Evolutionary conservation across 306 rosid genomes (phyloP), one percentile per base, ranked within the genome.

Genomic region (Erythrophleum fordii): DNA sequence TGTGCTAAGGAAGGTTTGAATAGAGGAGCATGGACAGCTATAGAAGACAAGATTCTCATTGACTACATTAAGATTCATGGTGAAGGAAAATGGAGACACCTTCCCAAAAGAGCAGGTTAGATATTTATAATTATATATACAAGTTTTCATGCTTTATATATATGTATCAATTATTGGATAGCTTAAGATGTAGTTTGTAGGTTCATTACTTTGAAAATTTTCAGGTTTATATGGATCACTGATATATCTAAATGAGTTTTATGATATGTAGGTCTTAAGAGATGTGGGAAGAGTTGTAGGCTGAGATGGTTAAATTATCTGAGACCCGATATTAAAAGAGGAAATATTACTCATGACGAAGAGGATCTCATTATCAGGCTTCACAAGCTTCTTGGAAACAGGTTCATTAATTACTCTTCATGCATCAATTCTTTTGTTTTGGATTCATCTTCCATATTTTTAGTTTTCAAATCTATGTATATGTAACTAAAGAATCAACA

Each of bases 21-120:
- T 34, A 88, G 77, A 80, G 91, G 91, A 81, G 89, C 91, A 37
- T 88, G 91, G 91, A 85, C 89, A 6, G 82, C 89, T 26, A 56
- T 28, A 18, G 91, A 88, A 78, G 91, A 88, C 84, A 72, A 85
- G 68, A 70, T 78, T 18, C 89, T 88, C 51, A 56, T 34, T 0
- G 83, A 81, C 23, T 85, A 81, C 81, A 81, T 88, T 29, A 34
- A 45, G 68, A 37, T 22, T 66, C 87, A 88, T 23, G 91, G 91
- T 1, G 84, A 83, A 78, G 91, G 91, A 25, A 85, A 88, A 69
- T 88, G 91, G 91, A 77, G 83, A 44, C 80, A 78, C 77, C 64
- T 88, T 20, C 89, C 91, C 49, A 83, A 80, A 75, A 85, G 84
- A 83, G 87, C 91, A 72, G 91, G 91, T 86, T 16, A 11, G 18